These are phyloP conservation scores for Asterionellopsis glacialis DNA, from an alignment of 108 stramenopile genomes.

Conservation along the genomic window DNA sequence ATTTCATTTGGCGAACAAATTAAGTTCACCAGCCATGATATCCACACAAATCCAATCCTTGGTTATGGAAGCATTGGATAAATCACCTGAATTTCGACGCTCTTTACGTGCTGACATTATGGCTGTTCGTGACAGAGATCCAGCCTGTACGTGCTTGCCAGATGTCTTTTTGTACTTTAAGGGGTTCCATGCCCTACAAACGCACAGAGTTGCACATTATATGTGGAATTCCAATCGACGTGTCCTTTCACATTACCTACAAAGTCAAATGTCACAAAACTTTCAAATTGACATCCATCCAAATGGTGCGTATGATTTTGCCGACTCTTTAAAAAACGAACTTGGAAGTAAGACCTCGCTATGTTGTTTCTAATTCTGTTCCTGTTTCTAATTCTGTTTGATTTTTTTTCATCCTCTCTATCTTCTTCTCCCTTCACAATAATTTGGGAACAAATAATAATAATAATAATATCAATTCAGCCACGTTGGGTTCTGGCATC, in stretches of 20 bases:
- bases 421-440: too few relatives aligned
- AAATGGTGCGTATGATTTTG: constrained; percentile 18
- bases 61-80: constrained; percentile 52
- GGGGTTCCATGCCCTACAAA: constrained; percentile 87
- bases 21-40: constrained; percentile 54
- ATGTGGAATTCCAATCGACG: constrained; percentile 62
- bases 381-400: too few relatives aligned
- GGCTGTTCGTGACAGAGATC: constrained; percentile 76
- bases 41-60: constrained; percentile 71
- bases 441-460: too few relatives aligned
- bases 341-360: too few relatives aligned
- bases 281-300: constrained; percentile 92
- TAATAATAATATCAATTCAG: constrained; percentile 8
- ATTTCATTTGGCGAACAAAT: constrained; percentile 79
- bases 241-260: constrained; percentile 70
- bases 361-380: too few relatives aligned
- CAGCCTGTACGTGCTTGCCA: constrained; percentile 58
- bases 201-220: constrained; percentile 74
- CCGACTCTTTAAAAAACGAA: too few relatives aligned
- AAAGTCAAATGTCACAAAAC: constrained; percentile 73
- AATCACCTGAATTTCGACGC: constrained; percentile 41
- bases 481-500: constrained; percentile 68
- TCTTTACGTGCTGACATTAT: constrained; percentile 60
- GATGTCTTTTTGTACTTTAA: constrained; percentile 64
- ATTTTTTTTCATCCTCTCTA: too few relatives aligned